phyloP scores from a whole-genome alignment of 2,329 filamentous ascomycete genomes.

The Falciphora oryzae region DNA sequence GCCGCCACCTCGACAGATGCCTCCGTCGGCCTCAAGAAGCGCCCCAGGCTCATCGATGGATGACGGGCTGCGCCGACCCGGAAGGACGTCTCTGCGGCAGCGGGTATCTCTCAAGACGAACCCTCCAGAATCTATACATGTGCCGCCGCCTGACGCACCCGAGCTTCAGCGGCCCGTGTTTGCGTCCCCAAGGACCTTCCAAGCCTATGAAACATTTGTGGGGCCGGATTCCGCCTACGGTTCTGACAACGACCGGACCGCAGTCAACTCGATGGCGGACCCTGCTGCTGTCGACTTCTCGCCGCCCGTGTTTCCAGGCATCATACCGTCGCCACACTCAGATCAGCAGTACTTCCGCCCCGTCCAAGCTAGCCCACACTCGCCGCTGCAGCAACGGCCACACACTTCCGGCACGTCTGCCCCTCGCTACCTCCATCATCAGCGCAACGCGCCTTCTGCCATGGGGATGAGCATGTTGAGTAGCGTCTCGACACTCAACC shows the following conservation, averaged over 20 bases:
- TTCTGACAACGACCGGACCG: slow-evolving; percentile 38
- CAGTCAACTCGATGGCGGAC: slow-evolving; percentile 30
- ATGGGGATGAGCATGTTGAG: slow-evolving; percentile 55
- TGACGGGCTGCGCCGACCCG: background rate
- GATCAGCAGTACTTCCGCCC: slow-evolving; percentile 56
- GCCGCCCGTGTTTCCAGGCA: slow-evolving; percentile 30
- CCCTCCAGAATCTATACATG: slow-evolving; percentile 47
- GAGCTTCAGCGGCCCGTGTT: slow-evolving; percentile 28
- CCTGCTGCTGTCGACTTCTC: slow-evolving; percentile 28
- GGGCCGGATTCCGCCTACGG: slow-evolving; percentile 42
- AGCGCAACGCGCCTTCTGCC: slow-evolving; percentile 45
- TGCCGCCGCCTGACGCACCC: slow-evolving; percentile 37
- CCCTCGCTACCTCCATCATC: slow-evolving; percentile 31
- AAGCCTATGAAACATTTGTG: slow-evolving; percentile 20
- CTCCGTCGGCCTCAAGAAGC: slow-evolving; percentile 16
- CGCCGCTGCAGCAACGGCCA: slow-evolving; percentile 54
- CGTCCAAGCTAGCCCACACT: slow-evolving; percentile 57
- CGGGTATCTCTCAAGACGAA: slow-evolving; percentile 48
- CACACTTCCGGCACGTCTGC: slow-evolving; percentile 42
- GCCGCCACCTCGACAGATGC: background rate
- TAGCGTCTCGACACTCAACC: slow-evolving; percentile 43
- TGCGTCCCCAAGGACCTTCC: slow-evolving; percentile 24
- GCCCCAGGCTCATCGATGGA: background rate
- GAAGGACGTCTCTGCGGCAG: slow-evolving; percentile 45
- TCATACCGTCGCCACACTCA: slow-evolving; percentile 43